These are phyloP conservation scores for Globisporangium emineosum DNA, from an alignment of 352 stramenopile species.

Conservation along the genomic window DNA sequence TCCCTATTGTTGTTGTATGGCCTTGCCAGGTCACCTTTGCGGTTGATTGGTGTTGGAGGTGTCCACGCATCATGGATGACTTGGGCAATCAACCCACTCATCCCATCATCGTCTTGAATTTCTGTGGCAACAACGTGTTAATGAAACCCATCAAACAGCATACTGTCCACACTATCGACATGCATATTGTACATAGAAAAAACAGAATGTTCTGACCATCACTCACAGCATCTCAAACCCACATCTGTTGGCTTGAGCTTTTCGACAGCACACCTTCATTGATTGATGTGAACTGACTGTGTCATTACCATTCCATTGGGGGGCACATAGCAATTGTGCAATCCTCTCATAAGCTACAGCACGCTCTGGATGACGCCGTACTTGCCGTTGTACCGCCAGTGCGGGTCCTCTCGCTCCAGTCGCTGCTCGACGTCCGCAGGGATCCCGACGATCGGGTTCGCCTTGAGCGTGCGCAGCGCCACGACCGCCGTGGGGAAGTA, in stretches of 20 bases:
- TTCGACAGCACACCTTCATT: too few species aligned
- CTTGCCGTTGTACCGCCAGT: conserved; percentile 68
- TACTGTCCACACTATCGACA: not conserved
- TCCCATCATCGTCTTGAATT: not conserved
- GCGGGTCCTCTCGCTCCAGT: conserved; percentile 46
- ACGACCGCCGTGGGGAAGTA: conserved; percentile 75
- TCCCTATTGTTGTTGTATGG: not conserved
- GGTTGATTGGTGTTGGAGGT: too few species aligned
- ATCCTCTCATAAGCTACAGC: conserved; percentile 14
- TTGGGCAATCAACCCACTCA: not conserved
- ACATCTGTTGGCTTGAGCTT: too few species aligned
- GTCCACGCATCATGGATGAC: not conserved
- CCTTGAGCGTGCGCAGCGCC: conserved; percentile 72
- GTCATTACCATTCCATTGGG: too few species aligned
- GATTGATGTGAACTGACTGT: too few species aligned
- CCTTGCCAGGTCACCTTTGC: not conserved
- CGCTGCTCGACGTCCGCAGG: conserved; percentile 31
- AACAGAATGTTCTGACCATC: not conserved
- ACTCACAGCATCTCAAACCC: too few species aligned
- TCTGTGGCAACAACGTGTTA: not conserved
- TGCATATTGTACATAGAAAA: not conserved
- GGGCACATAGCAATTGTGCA: not conserved
- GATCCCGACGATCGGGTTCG: conserved; percentile 62
- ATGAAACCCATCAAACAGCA: not conserved
- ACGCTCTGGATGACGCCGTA: conserved; percentile 70